These are phyloP conservation scores for Flaveria linearis DNA, from an alignment of 129 eudicot genomes.

Conservation along the genomic window DNA sequence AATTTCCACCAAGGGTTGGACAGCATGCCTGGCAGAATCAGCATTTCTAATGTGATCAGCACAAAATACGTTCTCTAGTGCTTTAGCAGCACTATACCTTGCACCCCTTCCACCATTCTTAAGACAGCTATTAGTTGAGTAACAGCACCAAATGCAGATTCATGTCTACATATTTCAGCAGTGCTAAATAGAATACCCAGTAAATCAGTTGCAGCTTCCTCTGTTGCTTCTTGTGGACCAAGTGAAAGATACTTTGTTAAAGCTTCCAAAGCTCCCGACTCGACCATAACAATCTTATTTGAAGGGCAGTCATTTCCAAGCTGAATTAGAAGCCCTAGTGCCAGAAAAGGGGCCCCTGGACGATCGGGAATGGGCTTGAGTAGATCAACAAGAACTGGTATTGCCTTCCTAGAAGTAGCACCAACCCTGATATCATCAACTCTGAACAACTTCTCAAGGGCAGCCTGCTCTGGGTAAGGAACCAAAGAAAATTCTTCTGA, in stretches of 20 bases:
- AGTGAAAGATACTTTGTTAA: conserved; percentile 95
- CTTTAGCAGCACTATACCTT: conserved; percentile 95
- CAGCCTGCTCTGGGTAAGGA: conserved; percentile 84
- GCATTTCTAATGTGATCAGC: conserved; percentile 96
- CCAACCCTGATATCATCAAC: conserved; percentile 95
- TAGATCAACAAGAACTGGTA: conserved; percentile 90
- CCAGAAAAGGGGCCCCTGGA: conserved; percentile 94
- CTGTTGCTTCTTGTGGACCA: conserved; percentile 87
- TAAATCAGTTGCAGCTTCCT: conserved; percentile 96
- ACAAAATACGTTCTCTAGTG: conserved; percentile 82
- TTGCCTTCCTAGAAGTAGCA: conserved; percentile 92
- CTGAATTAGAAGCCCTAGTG: conserved; percentile 82
- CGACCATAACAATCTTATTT: conserved; percentile 90
- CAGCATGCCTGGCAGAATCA: conserved; percentile 90
- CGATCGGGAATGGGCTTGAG: conserved; percentile 96
- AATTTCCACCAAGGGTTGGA: conserved; percentile 93
- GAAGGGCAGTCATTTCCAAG: conserved; percentile 80
- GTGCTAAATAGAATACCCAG: conserved; percentile 77
- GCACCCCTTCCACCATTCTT: conserved; percentile 92
- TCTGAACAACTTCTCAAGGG: conserved; percentile 88
- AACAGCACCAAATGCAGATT: conserved; percentile 93
- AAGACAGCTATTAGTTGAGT: conserved; percentile 92
- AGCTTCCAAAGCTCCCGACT: conserved; percentile 93
- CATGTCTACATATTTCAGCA: conserved; percentile 89
- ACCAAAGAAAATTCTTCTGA: conserved; percentile 78